Evolutionary conservation across 176 grass and related monocot genomes (phyloP).

Genomic region (Tuctoria greenei): DNA sequence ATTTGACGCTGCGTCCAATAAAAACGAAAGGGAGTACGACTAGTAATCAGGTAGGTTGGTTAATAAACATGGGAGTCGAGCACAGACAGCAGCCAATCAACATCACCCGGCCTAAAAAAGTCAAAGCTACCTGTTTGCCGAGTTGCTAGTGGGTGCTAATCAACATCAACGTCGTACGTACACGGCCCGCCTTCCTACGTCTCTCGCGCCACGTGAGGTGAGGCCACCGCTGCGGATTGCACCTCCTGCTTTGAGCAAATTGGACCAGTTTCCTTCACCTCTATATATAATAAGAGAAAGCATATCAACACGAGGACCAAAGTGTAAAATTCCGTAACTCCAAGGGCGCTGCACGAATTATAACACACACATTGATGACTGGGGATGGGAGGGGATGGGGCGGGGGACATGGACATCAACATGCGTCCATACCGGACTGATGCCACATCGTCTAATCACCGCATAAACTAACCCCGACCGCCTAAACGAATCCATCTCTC

Average conservation of each 20-base stretch:
- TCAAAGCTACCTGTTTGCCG: slow-evolving; percentile 8
- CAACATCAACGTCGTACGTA: slow-evolving; percentile 30
- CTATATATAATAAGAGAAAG: neutral
- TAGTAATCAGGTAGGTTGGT: neutral
- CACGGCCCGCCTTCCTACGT: neutral
- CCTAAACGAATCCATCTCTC: slow-evolving; percentile 5
- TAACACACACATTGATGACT: neutral
- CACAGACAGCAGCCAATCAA: neutral
- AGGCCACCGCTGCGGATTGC: neutral
- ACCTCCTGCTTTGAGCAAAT: neutral
- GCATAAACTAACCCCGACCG: neutral
- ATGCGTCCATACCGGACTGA: neutral
- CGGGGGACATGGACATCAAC: neutral
- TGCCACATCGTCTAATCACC: slow-evolving; percentile 29
- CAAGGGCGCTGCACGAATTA: neutral
- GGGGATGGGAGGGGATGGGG: neutral
- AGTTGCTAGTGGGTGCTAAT: neutral
- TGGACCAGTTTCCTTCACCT: neutral
- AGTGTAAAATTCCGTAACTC: neutral
- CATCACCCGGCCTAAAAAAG: neutral
- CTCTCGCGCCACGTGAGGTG: slow-evolving; percentile 8
- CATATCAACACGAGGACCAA: neutral
- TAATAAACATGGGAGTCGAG: neutral
- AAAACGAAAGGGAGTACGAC: too few relatives aligned
- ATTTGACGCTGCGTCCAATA: too few relatives aligned